Evolutionary conservation across 352 stramenopile species (phyloP), one percentile per base, ranked within the genome.

Genomic region (Globisporangium spiculum): DNA sequence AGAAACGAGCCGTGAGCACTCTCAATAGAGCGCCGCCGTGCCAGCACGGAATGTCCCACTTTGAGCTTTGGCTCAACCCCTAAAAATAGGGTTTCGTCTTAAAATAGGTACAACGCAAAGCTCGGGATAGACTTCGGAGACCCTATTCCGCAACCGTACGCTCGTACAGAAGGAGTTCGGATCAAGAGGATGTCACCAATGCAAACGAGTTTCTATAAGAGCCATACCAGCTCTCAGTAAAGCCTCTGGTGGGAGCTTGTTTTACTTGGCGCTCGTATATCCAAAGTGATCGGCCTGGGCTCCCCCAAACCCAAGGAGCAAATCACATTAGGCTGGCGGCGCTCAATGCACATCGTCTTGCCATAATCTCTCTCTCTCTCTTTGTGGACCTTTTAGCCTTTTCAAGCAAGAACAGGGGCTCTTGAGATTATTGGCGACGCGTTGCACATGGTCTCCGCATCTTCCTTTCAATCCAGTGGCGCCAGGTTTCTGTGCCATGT

Each of bases 401-500:
- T 30, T 30, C 38, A 48, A 14, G 12, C 9, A 18, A 44, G 12
- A 48, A 48, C 38, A 20, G 38, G 36, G 3, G 36, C 36, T 48
- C 14, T 48, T 34, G 52, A 3, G 22, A 34, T 38, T 32, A n/a
- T 22, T 30, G 2, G n/a, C 24, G 52, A 5, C 24, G 3, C 26
- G 26, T 59, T 59, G 53, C 53, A 59, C 9, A 59, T 22, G 26
- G 24, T 18, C 14, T 10, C 26, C 24, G 53, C 53, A 38, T 59
- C 53, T 60, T 60, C 27, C 27, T 44, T 44, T 44, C 54, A 46
- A 59, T 59, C 53, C 24, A 59, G 53, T 59, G 12, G 52, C 52
- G 52, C 46, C 18, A 54, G 46, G 46, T 54, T 12, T 54, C 20
- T 54, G 46, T 20, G 46, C 46, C 46, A 48, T 48, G 38, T 48